Evolutionary conservation across 129 eudicot species (phyloP), one percentile per base, ranked within the genome.

Genomic region (Heracleum sosnowskyi): DNA sequence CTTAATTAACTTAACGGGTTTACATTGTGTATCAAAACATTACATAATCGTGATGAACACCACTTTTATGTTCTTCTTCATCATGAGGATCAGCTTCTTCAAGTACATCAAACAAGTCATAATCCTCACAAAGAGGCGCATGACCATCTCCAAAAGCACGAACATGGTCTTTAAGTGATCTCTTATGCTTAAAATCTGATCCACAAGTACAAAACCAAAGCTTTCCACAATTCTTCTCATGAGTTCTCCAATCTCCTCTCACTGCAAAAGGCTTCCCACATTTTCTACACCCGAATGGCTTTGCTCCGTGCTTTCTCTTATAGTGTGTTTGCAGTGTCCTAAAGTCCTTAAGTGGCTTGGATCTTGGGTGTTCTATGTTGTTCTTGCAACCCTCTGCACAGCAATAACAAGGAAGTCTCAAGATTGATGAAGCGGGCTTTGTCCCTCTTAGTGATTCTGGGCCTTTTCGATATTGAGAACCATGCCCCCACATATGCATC

Each of bases 401-500:
- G 81, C 98, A 93, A 46, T 93, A 93, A 69, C 98, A 93, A 10
- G 96, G 98, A 39, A 90, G 78, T 74, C 93, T 85, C 29, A 90
- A 79, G 85, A 89, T 86, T 31, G 96, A 81, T 10, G 96, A 86
- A 42, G 93, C 76, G 0, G 90, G 81, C 53, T 86, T 93, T 78
- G 93, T 83, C 49, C 93, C 98, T 76, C 90, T 80, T 57, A 93
- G 86, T 2, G 98, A 93, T 76, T 93, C 97, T 7, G 94, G 97
- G 39, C 98, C 98, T 62, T 89, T 89, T 80, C 98, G 66, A 80
- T 89, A 93, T 28, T 93, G 94, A 22, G 97, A 93, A 47, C 98
- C 98, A 69, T 93, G 98, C 79, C 98, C 98, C 98, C 98, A 93
- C 98, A 93, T 90, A 82, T 93, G 98, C 98, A 93, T 93, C 98